These are phyloP conservation scores for Crinitomyces ghanaensis DNA, from an alignment of 805 yeast genomes.

Conservation along the genomic window DNA sequence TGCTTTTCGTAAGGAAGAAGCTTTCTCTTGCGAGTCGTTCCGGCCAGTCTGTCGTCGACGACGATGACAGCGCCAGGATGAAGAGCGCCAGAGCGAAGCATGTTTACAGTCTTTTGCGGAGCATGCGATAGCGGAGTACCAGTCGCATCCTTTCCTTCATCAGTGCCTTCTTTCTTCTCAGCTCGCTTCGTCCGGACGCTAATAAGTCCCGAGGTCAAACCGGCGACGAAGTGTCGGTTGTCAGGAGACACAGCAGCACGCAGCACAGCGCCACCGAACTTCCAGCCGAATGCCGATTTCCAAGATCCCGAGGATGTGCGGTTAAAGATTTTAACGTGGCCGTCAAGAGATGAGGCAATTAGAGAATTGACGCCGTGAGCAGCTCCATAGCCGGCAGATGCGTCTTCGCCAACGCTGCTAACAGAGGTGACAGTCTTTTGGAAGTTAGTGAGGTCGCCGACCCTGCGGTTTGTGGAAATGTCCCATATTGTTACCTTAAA, in stretches of 20 bases:
- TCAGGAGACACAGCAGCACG: conserved; percentile 84
- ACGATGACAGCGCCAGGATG: conserved; percentile 86
- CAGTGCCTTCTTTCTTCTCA: conserved; percentile 41
- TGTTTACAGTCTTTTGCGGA: conserved; percentile 31
- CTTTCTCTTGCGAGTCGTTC: conserved; percentile 49
- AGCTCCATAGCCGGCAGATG: conserved; percentile 88
- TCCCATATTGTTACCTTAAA: conserved; percentile 87
- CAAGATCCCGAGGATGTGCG: conserved; percentile 47
- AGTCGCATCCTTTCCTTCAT: too few species aligned
- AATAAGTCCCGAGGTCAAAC: conserved; percentile 78
- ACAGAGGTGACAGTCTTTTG: conserved; percentile 88
- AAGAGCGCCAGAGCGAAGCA: conserved; percentile 86
- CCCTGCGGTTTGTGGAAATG: conserved; percentile 59
- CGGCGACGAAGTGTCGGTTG: conserved; percentile 81
- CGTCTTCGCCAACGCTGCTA: conserved; percentile 64
- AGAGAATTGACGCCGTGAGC: too few species aligned
- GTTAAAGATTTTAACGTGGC: conserved; percentile 93
- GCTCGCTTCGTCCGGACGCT: conserved; percentile 82
- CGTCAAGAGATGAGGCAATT: conserved; percentile 94
- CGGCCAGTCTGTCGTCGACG: conserved; percentile 61
- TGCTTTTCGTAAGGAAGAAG: conserved; percentile 73
- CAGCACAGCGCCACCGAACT: conserved; percentile 87
- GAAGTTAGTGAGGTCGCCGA: conserved; percentile 71
- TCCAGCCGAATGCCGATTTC: conserved; percentile 95
- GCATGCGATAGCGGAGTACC: conserved; percentile 21